Conservation (phyloP, 2,329 filamentous ascomycete species). For the Chrysosphaeria jannelii region DNA sequence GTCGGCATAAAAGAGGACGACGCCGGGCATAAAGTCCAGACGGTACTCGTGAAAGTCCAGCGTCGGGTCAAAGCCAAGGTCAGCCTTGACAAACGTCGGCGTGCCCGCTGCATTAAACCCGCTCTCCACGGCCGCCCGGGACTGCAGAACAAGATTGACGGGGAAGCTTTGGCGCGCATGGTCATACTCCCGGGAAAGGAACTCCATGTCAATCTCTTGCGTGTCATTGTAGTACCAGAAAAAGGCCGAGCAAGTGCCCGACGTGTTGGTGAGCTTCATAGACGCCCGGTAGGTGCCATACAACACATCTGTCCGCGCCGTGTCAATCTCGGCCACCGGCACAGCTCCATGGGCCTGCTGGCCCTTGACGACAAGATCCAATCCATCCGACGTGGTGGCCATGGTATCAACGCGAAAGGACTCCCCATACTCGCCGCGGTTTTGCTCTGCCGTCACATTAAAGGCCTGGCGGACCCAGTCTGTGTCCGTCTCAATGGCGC, state of each 20-base stretch:
- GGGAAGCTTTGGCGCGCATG: constrained; percentile 18
- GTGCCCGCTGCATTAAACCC: constrained; percentile 33
- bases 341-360: constrained; percentile 19
- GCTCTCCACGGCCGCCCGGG: constrained; percentile 21
- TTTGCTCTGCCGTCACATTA: constrained; percentile 24
- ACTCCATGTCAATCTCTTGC: constrained; percentile 58
- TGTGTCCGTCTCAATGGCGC: constrained; percentile 16
- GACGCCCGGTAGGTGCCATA: constrained; percentile 39
- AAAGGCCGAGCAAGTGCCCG: constrained; percentile 48
- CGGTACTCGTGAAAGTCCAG: constrained; percentile 45
- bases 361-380: constrained; percentile 24
- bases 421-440: constrained; percentile 36
- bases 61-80: constrained; percentile 36
- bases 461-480: constrained; percentile 40
- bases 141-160: constrained; percentile 50
- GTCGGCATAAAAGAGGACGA: constrained; percentile 41
- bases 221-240: constrained; percentile 63
- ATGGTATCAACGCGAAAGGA: constrained; percentile 26
- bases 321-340: constrained; percentile 31
- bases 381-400: constrained; percentile 13
- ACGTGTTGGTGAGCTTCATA: constrained; percentile 28
- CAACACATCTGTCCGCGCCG: constrained; percentile 26
- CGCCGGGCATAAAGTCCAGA: constrained; percentile 36
- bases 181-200: constrained; percentile 36
- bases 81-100: constrained; percentile 21